These are phyloP conservation scores for Zygosaccharomyces kombuchaensis DNA, from an alignment of 805 yeast species.

Conservation along the genomic window DNA sequence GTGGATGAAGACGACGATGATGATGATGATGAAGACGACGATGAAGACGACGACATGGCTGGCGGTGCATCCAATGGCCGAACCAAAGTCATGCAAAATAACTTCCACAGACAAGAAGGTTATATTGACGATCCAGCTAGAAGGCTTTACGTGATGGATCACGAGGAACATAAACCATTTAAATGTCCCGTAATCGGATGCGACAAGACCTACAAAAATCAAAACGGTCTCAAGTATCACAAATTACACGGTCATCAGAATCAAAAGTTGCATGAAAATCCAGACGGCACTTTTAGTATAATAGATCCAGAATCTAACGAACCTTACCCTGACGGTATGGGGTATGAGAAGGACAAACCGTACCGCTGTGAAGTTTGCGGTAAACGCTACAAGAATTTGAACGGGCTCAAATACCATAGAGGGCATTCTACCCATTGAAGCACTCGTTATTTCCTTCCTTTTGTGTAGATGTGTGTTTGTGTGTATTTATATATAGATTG, in stretches of 20 bases:
- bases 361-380: constrained; percentile 98
- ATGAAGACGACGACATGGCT: constrained; percentile 23
- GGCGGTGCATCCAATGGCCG: constrained; percentile 13
- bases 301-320: constrained; percentile 87
- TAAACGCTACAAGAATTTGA: constrained; percentile 90
- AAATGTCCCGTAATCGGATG: constrained; percentile 98
- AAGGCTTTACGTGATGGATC: constrained; percentile 86
- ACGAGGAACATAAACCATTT: constrained; percentile 89
- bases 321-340: constrained; percentile 90
- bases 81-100: constrained; percentile 13
- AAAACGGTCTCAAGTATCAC: constrained; percentile 94
- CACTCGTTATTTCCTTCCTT: constrained; percentile 1
- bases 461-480: background rate
- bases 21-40: constrained; percentile 25
- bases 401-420: constrained; percentile 94
- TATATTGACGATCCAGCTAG: constrained; percentile 97
- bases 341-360: constrained; percentile 96
- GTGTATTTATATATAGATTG: constrained; percentile 7
- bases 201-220: constrained; percentile 95
- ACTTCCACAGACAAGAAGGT: constrained; percentile 42
- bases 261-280: constrained; percentile 83
- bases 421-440: constrained; percentile 92
- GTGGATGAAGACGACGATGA: constrained; percentile 27
- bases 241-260: constrained; percentile 95
- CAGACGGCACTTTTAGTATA: constrained; percentile 88